Evolutionary conservation across 2,329 filamentous ascomycete genomes (phyloP).

Genomic region (Aureobasidium sp.): DNA sequence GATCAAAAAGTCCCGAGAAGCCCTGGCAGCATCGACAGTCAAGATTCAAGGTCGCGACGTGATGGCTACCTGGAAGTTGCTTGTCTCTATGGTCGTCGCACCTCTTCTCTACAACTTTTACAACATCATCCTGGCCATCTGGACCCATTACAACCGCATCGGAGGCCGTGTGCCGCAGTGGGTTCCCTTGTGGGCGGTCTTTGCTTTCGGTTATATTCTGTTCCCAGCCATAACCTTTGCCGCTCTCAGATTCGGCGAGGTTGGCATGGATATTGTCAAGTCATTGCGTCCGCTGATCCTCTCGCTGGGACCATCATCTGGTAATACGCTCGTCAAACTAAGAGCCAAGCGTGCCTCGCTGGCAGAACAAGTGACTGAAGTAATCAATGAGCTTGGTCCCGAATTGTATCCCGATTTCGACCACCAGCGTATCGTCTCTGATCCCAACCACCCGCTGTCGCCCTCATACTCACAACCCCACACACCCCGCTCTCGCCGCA

Average conservation of each 20-base stretch:
- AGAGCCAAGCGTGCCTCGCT: constrained; percentile 66
- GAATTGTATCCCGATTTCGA: constrained; percentile 98
- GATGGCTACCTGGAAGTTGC: constrained; percentile 88
- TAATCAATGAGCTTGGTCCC: constrained; percentile 92
- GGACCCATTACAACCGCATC: constrained; percentile 73
- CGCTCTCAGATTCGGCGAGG: constrained; percentile 87
- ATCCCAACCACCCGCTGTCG: constrained; percentile 35
- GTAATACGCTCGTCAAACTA: constrained; percentile 75
- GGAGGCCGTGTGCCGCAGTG: constrained; percentile 75
- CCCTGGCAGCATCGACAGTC: constrained; percentile 76
- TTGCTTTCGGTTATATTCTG: constrained; percentile 66
- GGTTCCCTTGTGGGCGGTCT: constrained; percentile 71
- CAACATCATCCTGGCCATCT: constrained; percentile 64
- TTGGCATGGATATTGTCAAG: constrained; percentile 98
- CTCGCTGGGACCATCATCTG: constrained; percentile 75
- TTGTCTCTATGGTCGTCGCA: constrained; percentile 78
- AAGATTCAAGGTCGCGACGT: constrained; percentile 85
- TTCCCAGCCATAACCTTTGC: constrained; percentile 89
- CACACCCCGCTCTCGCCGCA: constrained; percentile 21
- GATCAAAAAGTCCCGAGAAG: constrained; percentile 72
- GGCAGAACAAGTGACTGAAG: constrained; percentile 73
- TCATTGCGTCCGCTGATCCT: constrained; percentile 82
- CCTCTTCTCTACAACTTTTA: constrained; percentile 79
- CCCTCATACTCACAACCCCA: constrained; percentile 23
- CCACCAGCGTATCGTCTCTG: constrained; percentile 60